Percentiles rank a stretch among this genome's conserved stretches.
Conservation (phyloP, 2,329 filamentous ascomycete species). For the Leptoxyphium fumago region DNA sequence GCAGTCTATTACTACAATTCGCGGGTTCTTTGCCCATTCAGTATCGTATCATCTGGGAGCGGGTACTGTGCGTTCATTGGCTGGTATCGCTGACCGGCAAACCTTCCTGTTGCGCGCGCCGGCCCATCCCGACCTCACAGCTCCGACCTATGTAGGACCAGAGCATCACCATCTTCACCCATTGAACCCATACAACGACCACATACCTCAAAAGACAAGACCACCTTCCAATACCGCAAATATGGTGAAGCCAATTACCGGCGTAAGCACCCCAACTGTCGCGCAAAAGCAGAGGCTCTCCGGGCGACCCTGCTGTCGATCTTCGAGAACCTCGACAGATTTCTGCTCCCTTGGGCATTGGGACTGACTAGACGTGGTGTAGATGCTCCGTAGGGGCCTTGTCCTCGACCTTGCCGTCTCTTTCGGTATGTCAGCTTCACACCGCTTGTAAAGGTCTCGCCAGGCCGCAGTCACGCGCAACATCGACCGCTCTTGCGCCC, state of each 20-base stretch:
- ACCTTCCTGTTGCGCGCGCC: too few relatives aligned
- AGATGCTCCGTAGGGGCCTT: slow-evolving; percentile 52
- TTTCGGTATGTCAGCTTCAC: slow-evolving; percentile 38
- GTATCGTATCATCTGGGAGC: too few relatives aligned
- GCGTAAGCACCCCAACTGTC: slow-evolving; percentile 25
- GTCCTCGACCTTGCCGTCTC: slow-evolving; percentile 53
- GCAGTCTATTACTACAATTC: too few relatives aligned
- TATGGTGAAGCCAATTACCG: slow-evolving; percentile 38
- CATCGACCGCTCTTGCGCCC: too few relatives aligned
- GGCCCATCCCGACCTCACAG: background rate
- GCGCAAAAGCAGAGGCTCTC: background rate
- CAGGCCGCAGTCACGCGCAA: too few relatives aligned
- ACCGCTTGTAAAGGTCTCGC: background rate
- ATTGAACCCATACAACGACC: background rate
- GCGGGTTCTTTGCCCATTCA: too few relatives aligned
- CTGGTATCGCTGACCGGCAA: too few relatives aligned
- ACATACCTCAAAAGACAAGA: background rate
- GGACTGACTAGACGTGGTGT: slow-evolving; percentile 1
- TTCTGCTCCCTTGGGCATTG: too few relatives aligned
- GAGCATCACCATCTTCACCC: background rate
- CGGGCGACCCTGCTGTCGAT: background rate
- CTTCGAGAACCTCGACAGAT: too few relatives aligned
- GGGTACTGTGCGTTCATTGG: too few relatives aligned
- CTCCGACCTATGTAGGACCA: background rate
- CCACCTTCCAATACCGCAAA: slow-evolving; percentile 1